Evolutionary conservation across 768 basidiomycete genomes (phyloP).

Genomic region (Termitomyces sp.): DNA sequence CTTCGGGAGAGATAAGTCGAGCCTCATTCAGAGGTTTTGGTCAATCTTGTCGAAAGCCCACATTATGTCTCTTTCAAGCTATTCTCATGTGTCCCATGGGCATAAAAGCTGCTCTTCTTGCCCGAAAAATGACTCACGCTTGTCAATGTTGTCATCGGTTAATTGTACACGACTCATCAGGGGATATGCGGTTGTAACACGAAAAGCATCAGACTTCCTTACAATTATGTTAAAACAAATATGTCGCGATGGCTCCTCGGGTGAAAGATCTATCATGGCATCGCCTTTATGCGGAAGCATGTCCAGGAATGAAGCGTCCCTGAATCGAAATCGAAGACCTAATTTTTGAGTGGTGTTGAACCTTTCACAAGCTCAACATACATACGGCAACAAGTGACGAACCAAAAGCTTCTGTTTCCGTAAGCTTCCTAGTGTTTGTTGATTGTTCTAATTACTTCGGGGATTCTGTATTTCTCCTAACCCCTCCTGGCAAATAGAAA

Average conservation of each 20-base stretch:
- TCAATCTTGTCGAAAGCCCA: background rate
- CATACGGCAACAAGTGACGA: constrained; percentile 6
- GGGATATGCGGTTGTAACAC: background rate
- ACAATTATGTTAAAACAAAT: background rate
- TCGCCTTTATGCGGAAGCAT: background rate
- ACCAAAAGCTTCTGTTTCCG: constrained; percentile 11
- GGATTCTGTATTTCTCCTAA: background rate
- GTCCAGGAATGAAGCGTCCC: constrained; percentile 4
- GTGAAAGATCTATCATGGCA: constrained; percentile 2
- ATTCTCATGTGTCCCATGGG: background rate
- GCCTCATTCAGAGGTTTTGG: background rate
- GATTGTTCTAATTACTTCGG: background rate
- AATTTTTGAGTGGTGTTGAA: constrained; percentile 10
- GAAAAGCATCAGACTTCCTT: constrained; percentile 3
- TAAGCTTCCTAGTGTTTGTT: constrained; percentile 7
- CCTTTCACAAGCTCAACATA: constrained; percentile 10
- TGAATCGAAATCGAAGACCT: constrained; percentile 13
- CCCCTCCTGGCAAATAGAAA: background rate
- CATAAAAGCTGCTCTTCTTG: background rate
- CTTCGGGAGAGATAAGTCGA: background rate
- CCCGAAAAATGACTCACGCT: background rate
- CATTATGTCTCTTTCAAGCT: background rate
- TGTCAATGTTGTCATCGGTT: background rate
- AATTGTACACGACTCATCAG: background rate
- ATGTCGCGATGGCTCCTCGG: constrained; percentile 6